Evolutionary conservation across 768 basidiomycete species (phyloP), one percentile per base, ranked within the genome.

Genomic region (Agrocybe chaxingu): DNA sequence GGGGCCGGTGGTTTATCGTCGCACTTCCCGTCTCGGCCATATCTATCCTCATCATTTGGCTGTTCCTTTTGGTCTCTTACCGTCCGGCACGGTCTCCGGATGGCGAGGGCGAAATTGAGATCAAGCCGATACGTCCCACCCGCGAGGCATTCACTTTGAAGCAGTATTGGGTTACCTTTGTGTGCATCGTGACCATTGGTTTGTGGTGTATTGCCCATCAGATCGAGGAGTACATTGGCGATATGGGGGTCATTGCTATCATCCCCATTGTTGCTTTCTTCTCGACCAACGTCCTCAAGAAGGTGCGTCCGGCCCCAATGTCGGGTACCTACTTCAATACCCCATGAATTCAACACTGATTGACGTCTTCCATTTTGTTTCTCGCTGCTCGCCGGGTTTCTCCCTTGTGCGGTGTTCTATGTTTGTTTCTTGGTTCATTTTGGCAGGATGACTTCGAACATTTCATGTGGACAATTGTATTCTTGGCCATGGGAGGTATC

Each of bases 161-260:
- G 64, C 97, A 99, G 66, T 97, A 84, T 62, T 98, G 87, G 82
- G 95, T 98, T 8, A 74, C 82, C 1, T 76, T 85, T 48, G 85
- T 99, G 24, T 94, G 90, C 57, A 54, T 94, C 19, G 67, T 77
- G 45, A 98, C 97, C 2, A 98, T 99, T 58, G 78, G 59, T 5
- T 69, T 98, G 47, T 98, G 96, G 95, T 95, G 92, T 61, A 66
- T 92, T 36, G 94, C 89, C 56, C 87, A 90, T 61, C 68, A 73
- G 60, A 81, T 98, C 47, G 82, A 95, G 62, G 67, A 72, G 5
- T 72, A 72, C 42, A 77, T 98, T 3, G 97, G 97, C 1, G 94
- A 98, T 66, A 99, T 98, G 95, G 97, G 97, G 30, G 79, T 98
- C 59, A 94, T 99, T 56, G 95, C 96, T 2, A 84, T 98, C 57